phyloP scores from a whole-genome alignment of 305 asterid species.

The Fraxinus sp. region DNA sequence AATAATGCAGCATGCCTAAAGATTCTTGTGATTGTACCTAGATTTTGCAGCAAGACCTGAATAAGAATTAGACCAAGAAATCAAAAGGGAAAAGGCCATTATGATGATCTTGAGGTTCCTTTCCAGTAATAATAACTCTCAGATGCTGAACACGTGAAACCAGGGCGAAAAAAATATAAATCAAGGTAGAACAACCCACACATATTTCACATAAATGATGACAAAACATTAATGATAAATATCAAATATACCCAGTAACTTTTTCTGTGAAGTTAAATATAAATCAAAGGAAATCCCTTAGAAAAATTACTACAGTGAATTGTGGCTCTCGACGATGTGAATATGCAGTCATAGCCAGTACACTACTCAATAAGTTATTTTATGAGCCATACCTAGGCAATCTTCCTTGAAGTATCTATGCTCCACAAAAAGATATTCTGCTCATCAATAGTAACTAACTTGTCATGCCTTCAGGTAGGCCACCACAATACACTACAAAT shows the following conservation, averaged over 20 bases:
- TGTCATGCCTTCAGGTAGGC: slow-evolving; percentile 82
- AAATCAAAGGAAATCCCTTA: not conserved
- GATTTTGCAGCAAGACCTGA: slow-evolving; percentile 54
- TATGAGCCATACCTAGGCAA: slow-evolving; percentile 66
- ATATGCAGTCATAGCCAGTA: slow-evolving; percentile 6
- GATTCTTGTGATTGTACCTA: slow-evolving; percentile 92
- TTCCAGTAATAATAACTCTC: slow-evolving; percentile 11
- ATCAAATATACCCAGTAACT: not conserved
- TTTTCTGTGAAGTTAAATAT: not conserved
- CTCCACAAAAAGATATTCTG: too few species aligned
- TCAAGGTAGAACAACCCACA: not conserved
- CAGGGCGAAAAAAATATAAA: slow-evolving; percentile 10
- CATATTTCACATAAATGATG: too few species aligned
- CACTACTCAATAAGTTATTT: slow-evolving; percentile 17
- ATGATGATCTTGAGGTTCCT: slow-evolving; percentile 10
- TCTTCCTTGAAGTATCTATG: slow-evolving; percentile 47
- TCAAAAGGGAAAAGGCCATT: slow-evolving; percentile 29
- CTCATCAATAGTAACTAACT: too few species aligned
- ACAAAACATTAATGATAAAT: slow-evolving; percentile 2
- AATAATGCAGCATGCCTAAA: slow-evolving; percentile 65
- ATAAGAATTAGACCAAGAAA: slow-evolving; percentile 49
- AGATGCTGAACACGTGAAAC: slow-evolving; percentile 4
- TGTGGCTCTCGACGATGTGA: not conserved
- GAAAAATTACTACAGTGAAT: not conserved
- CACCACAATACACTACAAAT: slow-evolving; percentile 79